phyloP scores from a whole-genome alignment of 768 basidiomycete genomes.

The Leccinum aurantiacum region DNA sequence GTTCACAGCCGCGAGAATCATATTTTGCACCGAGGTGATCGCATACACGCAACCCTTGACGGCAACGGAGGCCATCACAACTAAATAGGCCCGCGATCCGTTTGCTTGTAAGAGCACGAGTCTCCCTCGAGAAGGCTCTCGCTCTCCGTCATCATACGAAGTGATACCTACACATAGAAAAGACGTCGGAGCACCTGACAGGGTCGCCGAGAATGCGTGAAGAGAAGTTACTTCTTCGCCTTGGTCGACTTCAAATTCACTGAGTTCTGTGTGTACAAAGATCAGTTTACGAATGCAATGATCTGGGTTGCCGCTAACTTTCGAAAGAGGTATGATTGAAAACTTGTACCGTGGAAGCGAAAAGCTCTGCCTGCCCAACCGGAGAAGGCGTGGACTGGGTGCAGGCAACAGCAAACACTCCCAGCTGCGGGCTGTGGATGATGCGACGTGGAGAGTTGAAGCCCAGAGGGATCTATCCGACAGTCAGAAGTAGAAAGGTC shows the following conservation, averaged over 20 bases:
- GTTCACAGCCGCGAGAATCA: conserved; percentile 71
- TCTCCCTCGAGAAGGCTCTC: conserved; percentile 56
- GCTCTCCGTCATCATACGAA: conserved; percentile 41
- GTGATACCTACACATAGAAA: conserved; percentile 55
- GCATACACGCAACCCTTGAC: conserved; percentile 72
- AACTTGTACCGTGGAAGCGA: conserved; percentile 60
- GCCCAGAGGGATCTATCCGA: conserved; percentile 63
- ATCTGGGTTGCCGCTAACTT: conserved; percentile 42
- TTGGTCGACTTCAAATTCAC: conserved; percentile 30
- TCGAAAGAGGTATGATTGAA: conserved; percentile 64
- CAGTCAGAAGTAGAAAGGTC: neutral
- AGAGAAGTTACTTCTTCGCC: conserved; percentile 68
- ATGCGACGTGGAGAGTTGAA: conserved; percentile 70
- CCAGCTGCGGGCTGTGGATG: conserved; percentile 52
- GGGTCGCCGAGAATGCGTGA: conserved; percentile 31
- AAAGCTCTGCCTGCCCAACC: conserved; percentile 47
- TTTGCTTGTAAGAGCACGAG: conserved; percentile 53
- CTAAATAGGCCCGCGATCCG: conserved; percentile 21
- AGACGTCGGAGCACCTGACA: conserved; percentile 33
- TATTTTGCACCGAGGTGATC: conserved; percentile 47
- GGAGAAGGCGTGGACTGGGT: conserved; percentile 52
- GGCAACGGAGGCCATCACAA: conserved; percentile 41
- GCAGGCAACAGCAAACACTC: conserved; percentile 67
- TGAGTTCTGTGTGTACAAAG: conserved; percentile 20
- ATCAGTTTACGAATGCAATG: conserved; percentile 3